These are phyloP conservation scores for Talaromyces liani DNA, from an alignment of 495 filamentous ascomycete genomes.

Conservation along the genomic window DNA sequence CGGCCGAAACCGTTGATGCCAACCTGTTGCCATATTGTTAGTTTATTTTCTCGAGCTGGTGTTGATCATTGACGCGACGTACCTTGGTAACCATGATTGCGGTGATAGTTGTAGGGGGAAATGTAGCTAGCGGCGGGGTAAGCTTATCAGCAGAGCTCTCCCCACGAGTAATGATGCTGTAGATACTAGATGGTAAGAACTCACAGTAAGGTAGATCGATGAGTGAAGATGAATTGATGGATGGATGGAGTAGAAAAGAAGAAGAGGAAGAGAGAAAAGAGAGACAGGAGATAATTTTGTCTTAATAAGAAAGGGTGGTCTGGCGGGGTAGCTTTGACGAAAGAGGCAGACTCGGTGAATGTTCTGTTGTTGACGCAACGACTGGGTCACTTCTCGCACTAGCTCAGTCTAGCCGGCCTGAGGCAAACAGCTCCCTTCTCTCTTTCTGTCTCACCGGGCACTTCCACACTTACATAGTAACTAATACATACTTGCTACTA, in stretches of 20 bases:
- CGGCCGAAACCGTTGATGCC: constrained; percentile 99
- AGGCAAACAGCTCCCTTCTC: neutral
- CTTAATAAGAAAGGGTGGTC: constrained; percentile 15
- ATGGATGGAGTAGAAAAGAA: constrained; percentile 13
- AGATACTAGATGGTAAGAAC: neutral
- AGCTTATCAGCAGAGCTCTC: constrained; percentile 1
- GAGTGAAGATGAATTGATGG: constrained; percentile 12
- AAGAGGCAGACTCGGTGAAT: constrained; percentile 16
- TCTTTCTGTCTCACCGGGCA: constrained; percentile 22
- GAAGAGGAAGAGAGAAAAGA: constrained; percentile 13
- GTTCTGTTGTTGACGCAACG: constrained; percentile 37
- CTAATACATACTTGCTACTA: neutral
- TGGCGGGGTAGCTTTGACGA: constrained; percentile 24
- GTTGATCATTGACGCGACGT: constrained; percentile 5
- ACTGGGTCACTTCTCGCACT: constrained; percentile 20
- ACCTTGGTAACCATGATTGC: constrained; percentile 39
- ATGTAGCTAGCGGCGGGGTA: constrained; percentile 10
- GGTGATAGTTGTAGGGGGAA: constrained; percentile 11
- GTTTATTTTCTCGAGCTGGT: neutral
- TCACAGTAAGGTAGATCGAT: constrained; percentile 4
- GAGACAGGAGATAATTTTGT: constrained; percentile 14
- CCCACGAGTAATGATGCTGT: neutral
- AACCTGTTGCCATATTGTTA: constrained; percentile 43
- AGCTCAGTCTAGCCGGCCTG: neutral
- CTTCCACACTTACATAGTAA: neutral